These are phyloP conservation scores for Hagleromyces aurorensis DNA, from an alignment of 805 yeast species.

Conservation along the genomic window DNA sequence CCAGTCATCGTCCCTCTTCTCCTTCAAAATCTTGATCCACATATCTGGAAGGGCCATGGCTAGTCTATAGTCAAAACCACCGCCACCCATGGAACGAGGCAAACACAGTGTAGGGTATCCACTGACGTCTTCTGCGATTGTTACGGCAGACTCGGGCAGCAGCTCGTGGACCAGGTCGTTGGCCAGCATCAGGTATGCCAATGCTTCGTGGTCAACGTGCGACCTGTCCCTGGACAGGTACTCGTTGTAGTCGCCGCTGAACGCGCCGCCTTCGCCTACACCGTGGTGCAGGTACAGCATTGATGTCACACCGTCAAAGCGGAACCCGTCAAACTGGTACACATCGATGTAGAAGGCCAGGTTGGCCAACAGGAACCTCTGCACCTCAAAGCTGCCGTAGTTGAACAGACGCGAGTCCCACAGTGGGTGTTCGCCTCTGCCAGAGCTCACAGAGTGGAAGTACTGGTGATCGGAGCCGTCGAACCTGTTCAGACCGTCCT, in stretches of 20 bases:
- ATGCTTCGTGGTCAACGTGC: conserved; percentile 79
- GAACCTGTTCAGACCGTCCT: conserved; percentile 85
- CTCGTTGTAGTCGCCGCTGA: conserved; percentile 89
- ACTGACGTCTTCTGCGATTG: conserved; percentile 94
- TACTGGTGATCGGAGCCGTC: conserved; percentile 95
- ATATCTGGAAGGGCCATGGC: conserved; percentile 98
- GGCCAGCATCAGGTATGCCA: conserved; percentile 84
- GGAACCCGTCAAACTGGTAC: conserved; percentile 85
- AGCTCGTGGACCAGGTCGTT: conserved; percentile 61
- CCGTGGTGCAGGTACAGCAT: conserved; percentile 94
- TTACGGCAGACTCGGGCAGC: conserved; percentile 46
- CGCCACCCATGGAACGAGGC: conserved; percentile 69
- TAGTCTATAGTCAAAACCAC: conserved; percentile 86
- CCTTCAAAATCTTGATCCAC: conserved; percentile 95
- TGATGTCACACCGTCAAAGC: conserved; percentile 94
- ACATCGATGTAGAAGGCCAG: conserved; percentile 76
- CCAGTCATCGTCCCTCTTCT: conserved; percentile 83
- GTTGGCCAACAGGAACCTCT: conserved; percentile 78
- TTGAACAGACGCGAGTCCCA: conserved; percentile 97
- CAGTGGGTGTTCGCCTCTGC: conserved; percentile 76
- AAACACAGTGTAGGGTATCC: conserved; percentile 95
- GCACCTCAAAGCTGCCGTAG: conserved; percentile 85
- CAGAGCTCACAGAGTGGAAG: conserved; percentile 71
- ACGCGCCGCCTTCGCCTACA: conserved; percentile 69
- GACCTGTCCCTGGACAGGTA: conserved; percentile 62